Percentiles rank a stretch among this genome's conserved stretches.
Evolutionary conservation across 148 eudicot genomes (phyloP).

Genomic region (Diospyros lotus): DNA sequence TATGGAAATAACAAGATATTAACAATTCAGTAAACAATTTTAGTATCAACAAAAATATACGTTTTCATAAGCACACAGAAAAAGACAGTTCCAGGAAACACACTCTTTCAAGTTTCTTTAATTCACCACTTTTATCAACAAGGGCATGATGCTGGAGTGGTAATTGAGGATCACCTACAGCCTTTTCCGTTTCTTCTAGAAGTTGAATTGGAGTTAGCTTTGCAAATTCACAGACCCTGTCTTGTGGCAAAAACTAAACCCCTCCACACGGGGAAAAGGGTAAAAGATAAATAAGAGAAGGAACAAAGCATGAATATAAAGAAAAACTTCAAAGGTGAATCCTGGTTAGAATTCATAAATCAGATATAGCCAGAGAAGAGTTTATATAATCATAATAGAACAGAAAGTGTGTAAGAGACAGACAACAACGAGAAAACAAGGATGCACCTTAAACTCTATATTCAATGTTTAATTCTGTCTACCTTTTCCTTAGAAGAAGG

Average conservation of each 20-base stretch:
- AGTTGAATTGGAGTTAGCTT: slow-evolving; percentile 89
- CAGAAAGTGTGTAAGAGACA: too few relatives aligned
- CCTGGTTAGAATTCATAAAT: too few relatives aligned
- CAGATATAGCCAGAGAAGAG: too few relatives aligned
- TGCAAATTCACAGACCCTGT: slow-evolving; percentile 96
- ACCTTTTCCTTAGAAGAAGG: too few relatives aligned
- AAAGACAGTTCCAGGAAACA: slow-evolving; percentile 11
- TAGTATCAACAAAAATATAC: neutral
- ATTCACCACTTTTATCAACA: slow-evolving; percentile 60
- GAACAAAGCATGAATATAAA: neutral
- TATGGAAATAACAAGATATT: slow-evolving; percentile 16
- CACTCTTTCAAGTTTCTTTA: slow-evolving; percentile 64
- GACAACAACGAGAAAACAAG: too few relatives aligned
- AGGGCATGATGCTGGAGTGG: slow-evolving; percentile 81
- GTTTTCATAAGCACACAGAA: neutral
- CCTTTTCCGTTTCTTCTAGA: slow-evolving; percentile 92
- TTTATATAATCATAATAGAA: too few relatives aligned
- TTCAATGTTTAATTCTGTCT: too few relatives aligned
- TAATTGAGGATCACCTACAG: slow-evolving; percentile 88
- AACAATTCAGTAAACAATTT: slow-evolving; percentile 7
- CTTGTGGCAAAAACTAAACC: slow-evolving; percentile 90
- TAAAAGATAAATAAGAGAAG: neutral
- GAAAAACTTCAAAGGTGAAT: too few relatives aligned
- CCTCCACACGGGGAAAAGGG: neutral
- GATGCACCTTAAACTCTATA: too few relatives aligned